These are phyloP conservation scores for Aspergillus sp. DNA, from an alignment of 2,329 filamentous ascomycete genomes.

Conservation along the genomic window DNA sequence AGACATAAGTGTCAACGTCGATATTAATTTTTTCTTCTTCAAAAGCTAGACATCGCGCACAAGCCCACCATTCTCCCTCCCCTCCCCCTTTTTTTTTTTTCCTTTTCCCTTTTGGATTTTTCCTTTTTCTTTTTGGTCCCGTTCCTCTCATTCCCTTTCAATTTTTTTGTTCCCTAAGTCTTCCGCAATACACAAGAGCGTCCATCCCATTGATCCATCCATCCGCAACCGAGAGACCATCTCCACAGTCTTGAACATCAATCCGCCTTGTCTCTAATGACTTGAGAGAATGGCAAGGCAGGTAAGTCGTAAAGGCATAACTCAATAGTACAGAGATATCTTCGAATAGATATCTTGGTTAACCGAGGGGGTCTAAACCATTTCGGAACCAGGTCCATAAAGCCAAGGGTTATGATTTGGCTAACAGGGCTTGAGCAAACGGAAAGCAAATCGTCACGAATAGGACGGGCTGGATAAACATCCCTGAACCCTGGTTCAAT, in stretches of 20 bases:
- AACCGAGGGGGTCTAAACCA: constrained; percentile 21
- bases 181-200: constrained; percentile 22
- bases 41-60: constrained; percentile 9
- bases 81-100: neutral
- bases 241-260: constrained; percentile 18
- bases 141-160: neutral
- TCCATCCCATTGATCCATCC: constrained; percentile 21
- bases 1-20: constrained; percentile 1
- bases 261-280: constrained; percentile 16
- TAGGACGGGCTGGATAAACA: constrained; percentile 12
- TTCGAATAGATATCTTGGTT: constrained; percentile 17
- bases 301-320: constrained; percentile 12
- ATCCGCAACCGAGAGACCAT: constrained; percentile 27
- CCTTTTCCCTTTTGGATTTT: neutral
- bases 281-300: constrained; percentile 10
- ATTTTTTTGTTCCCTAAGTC: constrained; percentile 14
- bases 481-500: constrained; percentile 16
- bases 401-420: constrained; percentile 20
- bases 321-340: constrained; percentile 16
- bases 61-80: neutral
- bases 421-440: constrained; percentile 16
- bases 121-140: neutral
- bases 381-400: constrained; percentile 22
- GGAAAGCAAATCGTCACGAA: constrained; percentile 29
- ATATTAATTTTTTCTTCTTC: constrained; percentile 9